Conservation (phyloP, 305 asterid genomes). For the Fraxinus platypoda region DNA sequence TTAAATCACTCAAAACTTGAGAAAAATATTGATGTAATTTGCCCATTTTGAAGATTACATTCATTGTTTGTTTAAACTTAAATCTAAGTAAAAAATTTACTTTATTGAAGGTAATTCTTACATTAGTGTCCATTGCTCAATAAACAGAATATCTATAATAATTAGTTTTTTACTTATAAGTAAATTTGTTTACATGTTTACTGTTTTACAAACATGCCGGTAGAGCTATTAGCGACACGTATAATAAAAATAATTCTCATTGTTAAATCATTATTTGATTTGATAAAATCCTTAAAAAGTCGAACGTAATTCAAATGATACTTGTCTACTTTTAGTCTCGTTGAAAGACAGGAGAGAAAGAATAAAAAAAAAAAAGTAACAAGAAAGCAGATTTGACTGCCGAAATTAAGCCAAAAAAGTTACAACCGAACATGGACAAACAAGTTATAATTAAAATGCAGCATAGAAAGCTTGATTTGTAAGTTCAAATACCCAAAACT, state of each 20-base stretch:
- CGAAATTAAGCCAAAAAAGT: slow-evolving; percentile 1
- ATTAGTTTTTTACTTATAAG: neutral
- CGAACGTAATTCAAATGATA: neutral
- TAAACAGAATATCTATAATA: neutral
- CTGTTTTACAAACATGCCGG: neutral
- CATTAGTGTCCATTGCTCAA: neutral
- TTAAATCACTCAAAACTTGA: neutral
- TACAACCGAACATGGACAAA: slow-evolving; percentile 10
- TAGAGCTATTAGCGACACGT: neutral
- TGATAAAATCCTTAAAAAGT: neutral
- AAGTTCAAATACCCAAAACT: slow-evolving; percentile 28
- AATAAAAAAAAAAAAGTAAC: too few relatives aligned
- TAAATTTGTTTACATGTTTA: neutral
- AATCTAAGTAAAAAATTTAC: neutral
- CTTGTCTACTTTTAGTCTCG: neutral
- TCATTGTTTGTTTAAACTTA: neutral
- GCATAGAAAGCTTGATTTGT: slow-evolving; percentile 33
- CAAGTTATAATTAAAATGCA: slow-evolving; percentile 32
- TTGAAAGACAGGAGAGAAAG: neutral
- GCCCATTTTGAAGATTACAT: neutral
- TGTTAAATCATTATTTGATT: neutral
- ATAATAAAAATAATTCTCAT: neutral
- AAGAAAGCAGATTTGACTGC: neutral
- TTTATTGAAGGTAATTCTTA: neutral
- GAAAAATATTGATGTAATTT: neutral